A percentile compares a stretch with the other conserved stretches of the same genome.
These are phyloP conservation scores for Aspergillus nidulans DNA, from an alignment of 495 filamentous ascomycete species.

Conservation along the genomic window DNA sequence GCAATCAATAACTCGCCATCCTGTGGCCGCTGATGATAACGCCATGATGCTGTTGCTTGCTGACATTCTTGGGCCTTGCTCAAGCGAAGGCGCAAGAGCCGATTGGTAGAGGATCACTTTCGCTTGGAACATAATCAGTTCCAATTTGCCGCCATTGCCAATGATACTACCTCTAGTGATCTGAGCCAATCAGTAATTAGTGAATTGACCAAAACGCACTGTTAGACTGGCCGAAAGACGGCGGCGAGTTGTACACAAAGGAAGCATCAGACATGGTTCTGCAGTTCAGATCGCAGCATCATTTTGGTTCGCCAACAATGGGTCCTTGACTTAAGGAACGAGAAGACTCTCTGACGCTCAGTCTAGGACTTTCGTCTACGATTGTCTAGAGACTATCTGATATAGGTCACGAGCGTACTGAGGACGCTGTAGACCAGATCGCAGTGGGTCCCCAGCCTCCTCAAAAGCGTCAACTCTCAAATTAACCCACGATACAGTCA, in stretches of 20 bases:
- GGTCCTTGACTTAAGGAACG: background rate
- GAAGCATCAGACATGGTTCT: too few species aligned
- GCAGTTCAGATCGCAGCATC: background rate
- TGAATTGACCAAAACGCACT: too few species aligned
- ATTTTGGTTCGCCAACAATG: background rate
- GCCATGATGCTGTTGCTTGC: background rate
- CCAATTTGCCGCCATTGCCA: background rate
- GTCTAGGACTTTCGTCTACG: background rate
- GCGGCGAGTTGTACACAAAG: too few species aligned
- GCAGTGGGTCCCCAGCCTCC: conserved; percentile 7
- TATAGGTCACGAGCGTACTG: background rate
- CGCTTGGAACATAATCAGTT: background rate
- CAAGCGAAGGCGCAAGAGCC: background rate
- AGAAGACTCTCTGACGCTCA: too few species aligned
- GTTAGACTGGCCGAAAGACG: too few species aligned
- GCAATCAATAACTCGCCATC: too few species aligned
- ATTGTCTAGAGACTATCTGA: background rate
- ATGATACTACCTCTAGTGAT: background rate
- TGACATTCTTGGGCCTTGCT: background rate
- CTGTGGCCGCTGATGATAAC: background rate
- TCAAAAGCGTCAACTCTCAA: background rate
- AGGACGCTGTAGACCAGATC: background rate
- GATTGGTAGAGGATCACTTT: background rate
- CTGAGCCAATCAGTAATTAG: too few species aligned
- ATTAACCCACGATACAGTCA: background rate